Conservation (phyloP, 768 basidiomycete genomes). For the Calocybe gangraenosa region DNA sequence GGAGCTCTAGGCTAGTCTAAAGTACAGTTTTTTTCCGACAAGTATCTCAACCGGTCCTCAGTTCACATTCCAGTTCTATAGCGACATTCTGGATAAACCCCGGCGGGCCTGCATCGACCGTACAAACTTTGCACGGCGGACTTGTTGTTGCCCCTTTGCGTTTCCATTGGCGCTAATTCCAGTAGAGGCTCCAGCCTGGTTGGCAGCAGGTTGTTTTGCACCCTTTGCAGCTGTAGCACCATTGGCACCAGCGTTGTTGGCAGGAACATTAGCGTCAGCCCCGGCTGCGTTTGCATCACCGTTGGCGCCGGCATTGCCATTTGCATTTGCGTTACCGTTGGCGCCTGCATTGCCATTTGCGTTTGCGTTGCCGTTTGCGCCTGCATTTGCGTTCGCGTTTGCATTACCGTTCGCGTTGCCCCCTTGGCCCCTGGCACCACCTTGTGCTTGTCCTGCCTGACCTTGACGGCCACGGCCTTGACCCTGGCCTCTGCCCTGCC, state of each 20-base stretch:
- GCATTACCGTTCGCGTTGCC: no score
- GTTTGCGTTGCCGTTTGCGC: neutral
- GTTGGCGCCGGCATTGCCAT: neutral
- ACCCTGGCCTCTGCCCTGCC: constrained; percentile 2
- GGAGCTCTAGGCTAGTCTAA: constrained; percentile 8
- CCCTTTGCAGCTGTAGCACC: constrained; percentile 5
- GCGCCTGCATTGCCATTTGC: neutral
- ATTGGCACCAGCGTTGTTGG: neutral
- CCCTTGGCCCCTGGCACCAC: no score
- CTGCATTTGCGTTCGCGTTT: neutral
- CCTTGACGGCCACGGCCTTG: neutral
- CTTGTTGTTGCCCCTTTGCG: neutral
- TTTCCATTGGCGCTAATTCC: neutral
- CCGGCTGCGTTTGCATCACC: neutral
- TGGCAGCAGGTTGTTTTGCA: constrained; percentile 1
- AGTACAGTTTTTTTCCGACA: constrained; percentile 9
- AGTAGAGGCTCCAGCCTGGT: neutral
- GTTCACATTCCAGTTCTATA: neutral
- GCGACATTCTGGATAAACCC: neutral
- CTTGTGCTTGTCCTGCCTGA: neutral
- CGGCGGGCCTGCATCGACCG: neutral
- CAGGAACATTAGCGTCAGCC: neutral
- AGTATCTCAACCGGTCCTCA: neutral
- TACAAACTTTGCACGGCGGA: neutral
- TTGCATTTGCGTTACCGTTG: neutral